Conservation (phyloP, 139 green algal genomes). For the Chlamydomonas sp. region DNA sequence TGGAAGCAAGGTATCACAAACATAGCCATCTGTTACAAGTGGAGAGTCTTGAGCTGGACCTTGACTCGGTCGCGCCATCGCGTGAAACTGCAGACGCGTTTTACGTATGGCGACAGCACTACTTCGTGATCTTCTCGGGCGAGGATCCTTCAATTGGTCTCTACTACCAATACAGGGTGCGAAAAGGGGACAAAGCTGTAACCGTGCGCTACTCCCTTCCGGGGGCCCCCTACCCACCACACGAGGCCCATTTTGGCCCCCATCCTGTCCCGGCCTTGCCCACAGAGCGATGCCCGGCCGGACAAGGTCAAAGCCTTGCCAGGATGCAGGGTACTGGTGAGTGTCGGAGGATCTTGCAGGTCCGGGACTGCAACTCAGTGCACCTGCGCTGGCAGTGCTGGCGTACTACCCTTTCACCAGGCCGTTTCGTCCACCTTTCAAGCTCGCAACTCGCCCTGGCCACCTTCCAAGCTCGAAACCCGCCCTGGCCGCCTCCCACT, state of each 20-base stretch:
- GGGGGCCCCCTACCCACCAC: too few species aligned
- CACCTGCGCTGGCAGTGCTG: neutral
- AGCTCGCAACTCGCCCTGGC: neutral
- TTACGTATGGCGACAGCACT: conserved; percentile 22
- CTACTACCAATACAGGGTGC: conserved; percentile 24
- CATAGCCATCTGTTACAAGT: too few species aligned
- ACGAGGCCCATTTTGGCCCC: too few species aligned
- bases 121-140: conserved; percentile 17
- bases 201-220: too few species aligned
- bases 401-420: neutral
- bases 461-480: neutral
- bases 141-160: conserved; percentile 17
- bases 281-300: conserved; percentile 1
- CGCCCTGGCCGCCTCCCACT: neutral
- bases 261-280: neutral
- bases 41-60: too few species aligned
- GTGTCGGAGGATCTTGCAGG: neutral
- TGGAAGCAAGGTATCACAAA: conserved; percentile 23
- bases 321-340: conserved; percentile 13
- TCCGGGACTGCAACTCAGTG: neutral
- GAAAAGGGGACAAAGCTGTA: too few species aligned
- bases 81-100: conserved; percentile 1
- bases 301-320: conserved; percentile 9
- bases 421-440: neutral
- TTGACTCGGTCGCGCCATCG: too few species aligned